Base-by-base conservation (phyloP, 257 asterid genomes). In the Schizonepeta tenuifolia region DNA sequence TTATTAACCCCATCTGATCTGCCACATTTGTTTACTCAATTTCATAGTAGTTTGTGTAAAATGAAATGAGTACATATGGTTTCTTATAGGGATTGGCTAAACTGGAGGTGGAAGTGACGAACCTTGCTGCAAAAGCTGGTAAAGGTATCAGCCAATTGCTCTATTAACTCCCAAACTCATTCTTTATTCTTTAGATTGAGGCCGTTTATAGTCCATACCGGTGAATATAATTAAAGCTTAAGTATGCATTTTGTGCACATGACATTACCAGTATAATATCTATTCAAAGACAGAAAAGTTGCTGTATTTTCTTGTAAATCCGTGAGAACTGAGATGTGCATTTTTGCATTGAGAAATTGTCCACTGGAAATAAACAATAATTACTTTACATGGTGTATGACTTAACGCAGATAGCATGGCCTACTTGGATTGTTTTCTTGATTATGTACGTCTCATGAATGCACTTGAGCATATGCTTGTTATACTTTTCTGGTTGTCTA, bases 41-140 rank as follows among this genome's bases (percentile, higher is more conserved):
- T 64, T 31, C 40, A 14, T 14, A 56, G n/a, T 66, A 36, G 71
- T 58, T 59, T 74, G 35, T 49, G 61, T 69, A 22, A 73, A 66
- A 60, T 49, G 21, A 64, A 57, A 54, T 31, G 40, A 49, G 62
- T 8, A 10, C 14, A 10, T 69, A 47, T 57, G 53, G 44, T 78
- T 31, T 84, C 65, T 78, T 71, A 49, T 67, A 95, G 99, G 99
- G 97, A 63, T 75, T 68, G 55, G 96, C 99, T 70, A 95, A 82
- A 85, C 77, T 95, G 93, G 99, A 95, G 89, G 96, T 90, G 86
- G 99, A 95, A 80, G 98, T 95, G 73, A 95, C 99, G 68, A 95
- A 95, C 79, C 99, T 95, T 79, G 93, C 99, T 62, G 98, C 99
- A 24, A 95, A 92, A 84, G 99, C 99, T 33, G 99, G 99, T 77